Conservation (phyloP, 2,329 filamentous ascomycete genomes). For the Pseudocercospora cruenta region DNA sequence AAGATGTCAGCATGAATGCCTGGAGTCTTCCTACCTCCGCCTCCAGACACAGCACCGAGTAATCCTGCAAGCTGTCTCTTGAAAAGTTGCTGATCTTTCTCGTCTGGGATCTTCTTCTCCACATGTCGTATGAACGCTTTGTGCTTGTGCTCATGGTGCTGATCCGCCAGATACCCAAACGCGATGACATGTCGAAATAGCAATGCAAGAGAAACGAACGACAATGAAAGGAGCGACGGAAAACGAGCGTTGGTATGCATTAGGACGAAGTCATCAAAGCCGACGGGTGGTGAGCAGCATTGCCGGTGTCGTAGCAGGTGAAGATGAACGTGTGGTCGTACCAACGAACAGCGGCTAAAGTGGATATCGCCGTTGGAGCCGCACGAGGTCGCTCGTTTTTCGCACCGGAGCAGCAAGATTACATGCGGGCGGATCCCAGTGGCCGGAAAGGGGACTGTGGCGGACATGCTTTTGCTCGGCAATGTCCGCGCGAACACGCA, state of each 20-base stretch:
- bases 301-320: background rate
- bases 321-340: background rate
- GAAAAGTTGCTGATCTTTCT: background rate
- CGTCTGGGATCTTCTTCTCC: background rate
- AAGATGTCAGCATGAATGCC: background rate
- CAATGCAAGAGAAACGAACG: background rate
- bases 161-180: background rate
- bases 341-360: background rate
- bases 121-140: background rate
- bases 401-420: background rate
- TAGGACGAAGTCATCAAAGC: background rate
- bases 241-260: conserved; percentile 3
- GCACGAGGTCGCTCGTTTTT: background rate
- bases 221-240: background rate
- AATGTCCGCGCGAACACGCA: background rate
- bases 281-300: background rate
- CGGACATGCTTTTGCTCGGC: background rate
- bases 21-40: background rate
- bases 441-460: background rate
- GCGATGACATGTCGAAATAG: background rate
- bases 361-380: background rate
- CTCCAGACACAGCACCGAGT: background rate
- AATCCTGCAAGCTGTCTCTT: conserved; percentile 4
- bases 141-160: background rate
- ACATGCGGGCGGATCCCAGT: background rate